phyloP scores from a whole-genome alignment of 2,329 filamentous ascomycete species.

The Penicillium griseofulvum region DNA sequence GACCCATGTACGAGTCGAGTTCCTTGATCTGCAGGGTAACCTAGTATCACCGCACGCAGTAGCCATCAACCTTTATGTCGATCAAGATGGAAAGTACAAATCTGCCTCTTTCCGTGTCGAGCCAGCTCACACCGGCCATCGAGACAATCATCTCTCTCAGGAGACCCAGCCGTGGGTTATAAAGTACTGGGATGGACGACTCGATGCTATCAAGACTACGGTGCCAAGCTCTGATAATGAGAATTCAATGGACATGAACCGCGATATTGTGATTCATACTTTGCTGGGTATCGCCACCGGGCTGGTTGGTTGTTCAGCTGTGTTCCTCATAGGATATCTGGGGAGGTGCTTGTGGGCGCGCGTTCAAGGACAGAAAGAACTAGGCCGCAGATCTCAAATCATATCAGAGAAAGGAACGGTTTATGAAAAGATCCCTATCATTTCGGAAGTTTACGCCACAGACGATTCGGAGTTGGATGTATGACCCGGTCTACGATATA shows the following conservation, averaged over 20 bases:
- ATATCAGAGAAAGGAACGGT: slow-evolving; percentile 10
- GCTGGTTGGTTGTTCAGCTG: slow-evolving; percentile 37
- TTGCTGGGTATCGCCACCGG: slow-evolving; percentile 39
- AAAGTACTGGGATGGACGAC: slow-evolving; percentile 25
- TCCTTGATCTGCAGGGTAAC: slow-evolving; percentile 26
- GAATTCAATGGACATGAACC: slow-evolving; percentile 27
- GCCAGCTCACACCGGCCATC: slow-evolving; percentile 11
- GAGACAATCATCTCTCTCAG: background rate
- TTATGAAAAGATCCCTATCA: slow-evolving; percentile 18
- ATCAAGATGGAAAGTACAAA: slow-evolving; percentile 21
- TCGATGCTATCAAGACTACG: slow-evolving; percentile 1
- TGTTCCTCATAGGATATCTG: slow-evolving; percentile 36
- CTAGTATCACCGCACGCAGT: slow-evolving; percentile 29
- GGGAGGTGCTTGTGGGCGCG: slow-evolving; percentile 14
- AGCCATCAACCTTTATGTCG: slow-evolving; percentile 28
- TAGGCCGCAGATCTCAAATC: background rate
- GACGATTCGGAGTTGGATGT: background rate
- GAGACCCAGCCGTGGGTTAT: slow-evolving; percentile 19
- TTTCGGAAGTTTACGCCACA: slow-evolving; percentile 11
- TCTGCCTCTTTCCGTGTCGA: slow-evolving; percentile 30
- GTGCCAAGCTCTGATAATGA: slow-evolving; percentile 1
- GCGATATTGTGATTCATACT: slow-evolving; percentile 40
- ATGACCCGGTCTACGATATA: background rate
- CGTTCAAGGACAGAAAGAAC: slow-evolving; percentile 4
- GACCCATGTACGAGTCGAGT: slow-evolving; percentile 23